These are phyloP conservation scores for Fusarium beomiforme DNA, from an alignment of 2,329 filamentous ascomycete genomes.

Conservation along the genomic window DNA sequence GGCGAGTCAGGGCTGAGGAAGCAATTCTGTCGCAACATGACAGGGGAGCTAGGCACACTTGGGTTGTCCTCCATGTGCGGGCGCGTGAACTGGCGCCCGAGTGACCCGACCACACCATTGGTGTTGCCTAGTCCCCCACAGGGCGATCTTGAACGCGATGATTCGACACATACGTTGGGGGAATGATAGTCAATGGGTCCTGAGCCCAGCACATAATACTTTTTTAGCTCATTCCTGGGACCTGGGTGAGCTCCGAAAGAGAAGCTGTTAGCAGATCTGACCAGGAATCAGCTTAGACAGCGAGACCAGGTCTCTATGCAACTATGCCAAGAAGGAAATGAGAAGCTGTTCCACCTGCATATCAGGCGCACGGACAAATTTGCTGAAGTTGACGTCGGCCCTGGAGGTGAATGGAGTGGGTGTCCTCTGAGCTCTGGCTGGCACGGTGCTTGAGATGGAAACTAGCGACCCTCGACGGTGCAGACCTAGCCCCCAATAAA, in stretches of 20 bases:
- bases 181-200: background rate
- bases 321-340: slow-evolving; percentile 39
- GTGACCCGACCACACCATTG: slow-evolving; percentile 28
- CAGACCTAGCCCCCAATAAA: slow-evolving; percentile 18
- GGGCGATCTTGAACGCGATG: slow-evolving; percentile 17
- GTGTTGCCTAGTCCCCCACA: slow-evolving; percentile 23
- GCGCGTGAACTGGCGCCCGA: slow-evolving; percentile 35
- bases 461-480: slow-evolving; percentile 24
- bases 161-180: slow-evolving; percentile 11
- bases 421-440: slow-evolving; percentile 9
- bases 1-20: slow-evolving; percentile 39
- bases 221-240: background rate
- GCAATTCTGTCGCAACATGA: slow-evolving; percentile 34
- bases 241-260: background rate
- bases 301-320: slow-evolving; percentile 20
- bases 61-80: slow-evolving; percentile 21
- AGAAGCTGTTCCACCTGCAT: slow-evolving; percentile 37
- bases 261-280: background rate
- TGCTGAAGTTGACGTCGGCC: slow-evolving; percentile 31
- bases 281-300: background rate
- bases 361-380: slow-evolving; percentile 32
- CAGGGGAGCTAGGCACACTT: slow-evolving; percentile 32
- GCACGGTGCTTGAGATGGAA: slow-evolving; percentile 31
- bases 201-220: background rate
- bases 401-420: slow-evolving; percentile 33